These are phyloP conservation scores for Kodamaea kaohsiungensis DNA, from an alignment of 805 yeast species.

Conservation along the genomic window DNA sequence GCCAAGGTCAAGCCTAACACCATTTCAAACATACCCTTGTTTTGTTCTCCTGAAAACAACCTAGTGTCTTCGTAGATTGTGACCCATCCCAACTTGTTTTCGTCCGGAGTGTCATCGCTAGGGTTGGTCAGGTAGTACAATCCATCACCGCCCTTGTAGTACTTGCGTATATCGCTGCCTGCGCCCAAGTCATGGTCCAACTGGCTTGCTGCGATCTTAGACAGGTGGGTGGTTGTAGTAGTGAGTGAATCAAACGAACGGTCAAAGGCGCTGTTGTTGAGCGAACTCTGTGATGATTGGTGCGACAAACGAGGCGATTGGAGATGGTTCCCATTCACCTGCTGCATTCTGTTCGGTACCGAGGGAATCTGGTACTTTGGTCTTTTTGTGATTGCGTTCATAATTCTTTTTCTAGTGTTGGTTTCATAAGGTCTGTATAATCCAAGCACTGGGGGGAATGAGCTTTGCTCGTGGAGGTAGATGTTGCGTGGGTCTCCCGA, in stretches of 20 bases:
- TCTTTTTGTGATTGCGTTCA: conserved; percentile 33
- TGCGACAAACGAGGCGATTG: background rate
- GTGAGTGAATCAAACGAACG: background rate
- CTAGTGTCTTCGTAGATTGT: conserved; percentile 53
- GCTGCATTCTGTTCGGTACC: conserved; percentile 4
- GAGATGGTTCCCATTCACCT: background rate
- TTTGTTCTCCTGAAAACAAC: conserved; percentile 21
- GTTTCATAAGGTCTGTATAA: conserved; percentile 44
- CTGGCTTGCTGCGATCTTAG: conserved; percentile 5
- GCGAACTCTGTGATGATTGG: conserved; percentile 8
- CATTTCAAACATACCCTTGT: conserved; percentile 53
- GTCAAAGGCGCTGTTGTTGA: conserved; percentile 6
- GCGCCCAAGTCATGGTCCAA: conserved; percentile 25
- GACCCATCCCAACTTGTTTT: conserved; percentile 63
- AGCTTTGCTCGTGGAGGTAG: conserved; percentile 21
- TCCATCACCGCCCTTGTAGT: conserved; percentile 57
- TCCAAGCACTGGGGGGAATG: conserved; percentile 18
- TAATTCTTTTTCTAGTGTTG: conserved; percentile 37
- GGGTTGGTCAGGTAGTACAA: conserved; percentile 45
- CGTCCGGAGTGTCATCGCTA: conserved; percentile 61
- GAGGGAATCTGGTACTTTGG: conserved; percentile 8
- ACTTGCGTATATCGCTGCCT: conserved; percentile 29
- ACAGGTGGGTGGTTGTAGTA: background rate
- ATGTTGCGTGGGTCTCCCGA: conserved; percentile 25
- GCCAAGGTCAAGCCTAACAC: conserved; percentile 56